These are phyloP conservation scores for Vigna reflexopilosa DNA, from an alignment of 306 rosid genomes.

Conservation along the genomic window DNA sequence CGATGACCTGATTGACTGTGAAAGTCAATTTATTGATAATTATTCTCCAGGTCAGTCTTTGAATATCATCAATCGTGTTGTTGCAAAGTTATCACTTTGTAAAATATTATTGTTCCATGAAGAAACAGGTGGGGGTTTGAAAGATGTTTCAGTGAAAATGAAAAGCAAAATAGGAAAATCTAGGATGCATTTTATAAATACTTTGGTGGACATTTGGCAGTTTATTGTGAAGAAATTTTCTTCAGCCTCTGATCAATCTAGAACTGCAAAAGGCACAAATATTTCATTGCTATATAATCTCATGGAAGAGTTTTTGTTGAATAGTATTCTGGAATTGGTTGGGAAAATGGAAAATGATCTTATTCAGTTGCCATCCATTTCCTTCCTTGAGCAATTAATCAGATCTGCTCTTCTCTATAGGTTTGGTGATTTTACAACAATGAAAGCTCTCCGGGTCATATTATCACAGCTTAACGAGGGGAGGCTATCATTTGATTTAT, in stretches of 20 bases:
- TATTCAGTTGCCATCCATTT: conserved; percentile 59
- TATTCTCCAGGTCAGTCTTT: conserved; percentile 57
- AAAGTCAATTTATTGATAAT: conserved; percentile 52
- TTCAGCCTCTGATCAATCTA: conserved; percentile 53
- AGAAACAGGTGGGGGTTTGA: conserved; percentile 49
- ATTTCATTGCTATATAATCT: conserved; percentile 57
- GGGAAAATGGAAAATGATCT: conserved; percentile 60
- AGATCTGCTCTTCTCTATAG: conserved; percentile 76
- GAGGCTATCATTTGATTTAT: conserved; percentile 56
- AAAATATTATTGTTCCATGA: conserved; percentile 66
- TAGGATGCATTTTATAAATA: conserved; percentile 56
- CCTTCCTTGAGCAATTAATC: conserved; percentile 74
- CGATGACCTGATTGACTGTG: conserved; percentile 69
- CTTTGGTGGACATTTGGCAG: conserved; percentile 79
- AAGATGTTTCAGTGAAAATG: conserved; percentile 48
- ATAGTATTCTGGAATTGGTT: conserved; percentile 62
- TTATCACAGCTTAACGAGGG: conserved; percentile 63
- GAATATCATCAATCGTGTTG: conserved; percentile 63
- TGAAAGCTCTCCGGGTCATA: conserved; percentile 63
- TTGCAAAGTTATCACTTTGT: conserved; percentile 72
- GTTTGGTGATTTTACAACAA: conserved; percentile 71
- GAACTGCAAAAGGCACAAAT: conserved; percentile 47
- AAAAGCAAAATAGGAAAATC: conserved; percentile 50
- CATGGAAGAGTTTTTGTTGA: conserved; percentile 69
- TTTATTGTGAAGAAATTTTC: conserved; percentile 62